Conservation (phyloP, 352 stramenopile genomes). For the Pseudoperonospora humuli region DNA sequence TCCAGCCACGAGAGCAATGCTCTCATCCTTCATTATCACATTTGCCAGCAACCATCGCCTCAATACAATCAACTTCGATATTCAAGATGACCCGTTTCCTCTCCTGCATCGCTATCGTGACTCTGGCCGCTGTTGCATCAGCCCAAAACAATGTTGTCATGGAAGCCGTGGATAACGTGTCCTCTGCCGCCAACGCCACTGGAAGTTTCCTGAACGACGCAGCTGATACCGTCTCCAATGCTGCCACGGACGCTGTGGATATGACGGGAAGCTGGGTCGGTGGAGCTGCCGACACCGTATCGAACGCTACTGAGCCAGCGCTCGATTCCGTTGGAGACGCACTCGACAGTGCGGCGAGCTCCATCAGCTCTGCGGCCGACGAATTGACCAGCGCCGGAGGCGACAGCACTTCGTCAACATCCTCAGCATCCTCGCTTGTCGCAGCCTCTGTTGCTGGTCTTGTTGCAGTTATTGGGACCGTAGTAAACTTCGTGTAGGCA, state of each 20-base stretch:
- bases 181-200: conserved; percentile 7
- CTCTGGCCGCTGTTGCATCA: conserved; percentile 3
- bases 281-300: conserved; percentile 7
- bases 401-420: not conserved
- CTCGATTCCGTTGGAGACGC: conserved; percentile 2
- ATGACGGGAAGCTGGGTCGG: conserved; percentile 16
- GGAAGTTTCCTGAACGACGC: conserved; percentile 15
- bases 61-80: not conserved
- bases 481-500: conserved; percentile 17
- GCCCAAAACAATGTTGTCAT: conserved; percentile 1
- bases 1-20: not conserved
- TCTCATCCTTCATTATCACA: conserved; percentile 9
- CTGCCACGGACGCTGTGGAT: conserved; percentile 5
- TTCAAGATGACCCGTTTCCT: conserved; percentile 20
- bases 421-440: conserved; percentile 7
- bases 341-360: conserved; percentile 9
- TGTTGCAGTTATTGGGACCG: conserved; percentile 1
- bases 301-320: conserved; percentile 2
- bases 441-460: conserved; percentile 8
- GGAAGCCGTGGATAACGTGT: conserved; percentile 10
- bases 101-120: conserved; percentile 12
- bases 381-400: conserved; percentile 10
- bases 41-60: conserved; percentile 10
- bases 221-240: conserved; percentile 9
- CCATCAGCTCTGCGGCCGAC: conserved; percentile 7